Evolutionary conservation across 148 eudicot genomes (phyloP).

Genomic region (Euryodendron excelsum): DNA sequence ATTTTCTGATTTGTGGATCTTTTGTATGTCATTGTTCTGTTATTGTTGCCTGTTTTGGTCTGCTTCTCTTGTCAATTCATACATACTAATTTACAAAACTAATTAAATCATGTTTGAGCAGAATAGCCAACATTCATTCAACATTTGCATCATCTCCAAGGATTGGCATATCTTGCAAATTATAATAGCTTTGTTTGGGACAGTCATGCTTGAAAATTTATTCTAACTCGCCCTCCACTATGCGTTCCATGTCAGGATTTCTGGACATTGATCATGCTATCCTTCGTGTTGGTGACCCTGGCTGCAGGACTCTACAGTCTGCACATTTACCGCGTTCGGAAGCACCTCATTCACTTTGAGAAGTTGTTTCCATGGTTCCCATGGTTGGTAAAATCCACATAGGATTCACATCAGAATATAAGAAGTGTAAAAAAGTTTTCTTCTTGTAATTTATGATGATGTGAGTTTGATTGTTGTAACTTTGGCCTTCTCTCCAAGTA

Average conservation of each 20-base stretch:
- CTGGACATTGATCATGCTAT: slow-evolving; percentile 67
- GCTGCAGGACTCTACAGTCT: slow-evolving; percentile 67
- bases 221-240: neutral
- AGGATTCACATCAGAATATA: neutral
- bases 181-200: neutral
- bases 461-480: no score
- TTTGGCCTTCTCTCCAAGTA: no score
- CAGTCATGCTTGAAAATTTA: neutral
- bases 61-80: no score
- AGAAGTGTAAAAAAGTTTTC: no score
- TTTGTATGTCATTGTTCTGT: no score
- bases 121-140: no score
- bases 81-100: no score
- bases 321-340: slow-evolving; percentile 63
- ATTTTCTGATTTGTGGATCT: no score
- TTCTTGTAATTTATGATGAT: no score
- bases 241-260: slow-evolving; percentile 54
- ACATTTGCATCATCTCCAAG: neutral
- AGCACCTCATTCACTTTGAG: slow-evolving; percentile 75
- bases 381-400: slow-evolving; percentile 8
- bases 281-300: slow-evolving; percentile 55
- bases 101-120: no score
- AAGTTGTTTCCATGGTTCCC: slow-evolving; percentile 32
- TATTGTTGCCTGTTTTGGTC: no score
- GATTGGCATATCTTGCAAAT: neutral